phyloP scores from a whole-genome alignment of 495 filamentous ascomycete genomes.

The Penicillium bovifimosum region DNA sequence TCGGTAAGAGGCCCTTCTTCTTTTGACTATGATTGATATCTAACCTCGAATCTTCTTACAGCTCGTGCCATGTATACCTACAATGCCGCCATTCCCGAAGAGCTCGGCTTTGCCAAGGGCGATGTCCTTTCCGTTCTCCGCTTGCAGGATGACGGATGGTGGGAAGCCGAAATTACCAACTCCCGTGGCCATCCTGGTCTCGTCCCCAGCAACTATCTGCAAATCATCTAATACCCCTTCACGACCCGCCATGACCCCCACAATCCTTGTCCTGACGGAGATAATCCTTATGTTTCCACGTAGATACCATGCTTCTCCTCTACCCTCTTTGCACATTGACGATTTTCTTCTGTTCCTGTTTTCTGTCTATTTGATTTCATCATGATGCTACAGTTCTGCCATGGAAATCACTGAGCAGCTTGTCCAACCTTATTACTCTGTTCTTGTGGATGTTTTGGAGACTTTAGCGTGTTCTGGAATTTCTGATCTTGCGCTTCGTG shows the following conservation, averaged over 20 bases:
- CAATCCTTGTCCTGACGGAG: slow-evolving; percentile 21
- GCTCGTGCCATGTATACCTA: slow-evolving; percentile 94
- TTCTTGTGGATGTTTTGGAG: slow-evolving; percentile 5
- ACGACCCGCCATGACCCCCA: slow-evolving; percentile 26
- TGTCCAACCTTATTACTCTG: slow-evolving; percentile 5
- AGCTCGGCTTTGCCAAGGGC: slow-evolving; percentile 89
- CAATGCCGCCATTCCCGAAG: slow-evolving; percentile 87
- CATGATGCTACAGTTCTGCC: slow-evolving; percentile 4
- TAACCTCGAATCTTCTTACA: slow-evolving; percentile 27
- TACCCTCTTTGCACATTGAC: slow-evolving; percentile 21
- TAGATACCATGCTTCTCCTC: slow-evolving; percentile 25
- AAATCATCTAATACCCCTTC: slow-evolving; percentile 44
- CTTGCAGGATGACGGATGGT: slow-evolving; percentile 98
- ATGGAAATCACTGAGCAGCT: background rate
- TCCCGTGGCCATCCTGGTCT: slow-evolving; percentile 69
- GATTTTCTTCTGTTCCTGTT: slow-evolving; percentile 10
- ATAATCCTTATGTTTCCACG: slow-evolving; percentile 21
- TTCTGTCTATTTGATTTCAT: slow-evolving; percentile 7
- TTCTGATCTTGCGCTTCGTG: background rate
- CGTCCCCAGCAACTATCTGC: slow-evolving; percentile 96
- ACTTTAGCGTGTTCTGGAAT: slow-evolving; percentile 10
- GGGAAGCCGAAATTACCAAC: slow-evolving; percentile 92
- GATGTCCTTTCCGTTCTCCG: slow-evolving; percentile 84
- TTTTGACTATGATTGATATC: background rate
- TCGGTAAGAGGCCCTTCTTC: slow-evolving; percentile 57